A percentile compares a stretch with the other conserved stretches of the same genome.
Evolutionary conservation across 306 rosid genomes (phyloP).

Genomic region (Fragaria nilgerrensis): DNA sequence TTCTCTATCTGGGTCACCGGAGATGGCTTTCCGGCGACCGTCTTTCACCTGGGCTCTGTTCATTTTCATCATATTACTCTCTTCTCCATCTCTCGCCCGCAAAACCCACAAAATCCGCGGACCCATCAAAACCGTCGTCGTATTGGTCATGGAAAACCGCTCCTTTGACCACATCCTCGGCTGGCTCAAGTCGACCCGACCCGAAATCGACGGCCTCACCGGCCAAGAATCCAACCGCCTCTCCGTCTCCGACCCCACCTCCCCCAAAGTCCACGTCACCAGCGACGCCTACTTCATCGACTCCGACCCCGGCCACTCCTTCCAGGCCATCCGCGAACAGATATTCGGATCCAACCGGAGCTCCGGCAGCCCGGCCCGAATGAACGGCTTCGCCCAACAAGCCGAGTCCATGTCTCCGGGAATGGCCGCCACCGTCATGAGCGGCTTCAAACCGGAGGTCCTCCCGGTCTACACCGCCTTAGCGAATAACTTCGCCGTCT

Average conservation of each 20-base stretch:
- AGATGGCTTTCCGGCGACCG: conserved; percentile 55
- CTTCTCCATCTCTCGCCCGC: conserved; percentile 28
- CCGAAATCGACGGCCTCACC: conserved; percentile 71
- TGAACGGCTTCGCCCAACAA: conserved; percentile 93
- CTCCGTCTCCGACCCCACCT: conserved; percentile 29
- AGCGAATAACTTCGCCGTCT: conserved; percentile 59
- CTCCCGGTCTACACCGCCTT: conserved; percentile 66
- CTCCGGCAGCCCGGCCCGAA: conserved; percentile 44
- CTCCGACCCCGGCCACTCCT: conserved; percentile 83
- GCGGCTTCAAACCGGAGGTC: conserved; percentile 69
- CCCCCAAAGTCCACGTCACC: conserved; percentile 47
- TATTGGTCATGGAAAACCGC: conserved; percentile 88
- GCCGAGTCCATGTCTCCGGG: conserved; percentile 42
- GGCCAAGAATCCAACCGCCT: conserved; percentile 72
- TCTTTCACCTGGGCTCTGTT: conserved; percentile 24
- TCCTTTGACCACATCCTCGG: conserved; percentile 92
- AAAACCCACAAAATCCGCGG: conserved; percentile 52
- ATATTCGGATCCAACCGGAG: conserved; percentile 74
- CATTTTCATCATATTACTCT: conserved; percentile 36
- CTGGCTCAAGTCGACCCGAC: conserved; percentile 73
- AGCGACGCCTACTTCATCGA: conserved; percentile 65
- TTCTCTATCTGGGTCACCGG: conserved; percentile 16
- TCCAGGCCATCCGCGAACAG: conserved; percentile 83
- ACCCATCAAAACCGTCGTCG: conserved; percentile 77
- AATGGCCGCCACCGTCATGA: conserved; percentile 65